Evolutionary conservation across 2,329 filamentous ascomycete genomes (phyloP).

Genomic region (Penicillium sclerotigenum): DNA sequence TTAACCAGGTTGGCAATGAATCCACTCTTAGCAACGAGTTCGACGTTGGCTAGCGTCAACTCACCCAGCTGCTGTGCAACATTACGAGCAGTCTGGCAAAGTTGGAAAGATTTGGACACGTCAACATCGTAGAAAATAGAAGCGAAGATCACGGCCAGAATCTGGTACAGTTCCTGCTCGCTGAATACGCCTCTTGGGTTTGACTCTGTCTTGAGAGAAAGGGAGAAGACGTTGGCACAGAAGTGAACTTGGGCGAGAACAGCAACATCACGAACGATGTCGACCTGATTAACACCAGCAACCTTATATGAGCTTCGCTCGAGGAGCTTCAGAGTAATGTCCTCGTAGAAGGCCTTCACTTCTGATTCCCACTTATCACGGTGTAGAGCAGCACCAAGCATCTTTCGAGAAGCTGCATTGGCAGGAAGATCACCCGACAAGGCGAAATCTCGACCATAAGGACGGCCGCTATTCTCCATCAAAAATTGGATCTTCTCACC

Average conservation of each 20-base stretch:
- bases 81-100: constrained; percentile 49
- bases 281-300: constrained; percentile 45
- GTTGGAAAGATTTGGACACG: constrained; percentile 50
- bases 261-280: constrained; percentile 51
- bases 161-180: constrained; percentile 53
- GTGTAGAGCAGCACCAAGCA: constrained; percentile 46
- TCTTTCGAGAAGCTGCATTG: constrained; percentile 43
- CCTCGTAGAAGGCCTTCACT: constrained; percentile 48
- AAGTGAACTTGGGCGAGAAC: constrained; percentile 56
- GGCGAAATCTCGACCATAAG: constrained; percentile 48
- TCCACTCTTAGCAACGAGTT: constrained; percentile 43
- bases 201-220: constrained; percentile 54
- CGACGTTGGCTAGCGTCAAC: constrained; percentile 49
- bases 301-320: constrained; percentile 47
- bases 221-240: constrained; percentile 52
- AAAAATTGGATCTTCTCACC: constrained; percentile 46
- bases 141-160: constrained; percentile 53
- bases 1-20: constrained; percentile 43
- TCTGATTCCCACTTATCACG: constrained; percentile 47
- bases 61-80: constrained; percentile 51
- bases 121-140: constrained; percentile 56
- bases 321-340: constrained; percentile 47
- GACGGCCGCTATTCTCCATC: constrained; percentile 37
- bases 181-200: constrained; percentile 52
- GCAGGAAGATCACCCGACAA: constrained; percentile 44